phyloP scores from a whole-genome alignment of 2,329 filamentous ascomycete species.

The Stachybotrys elegans region DNA sequence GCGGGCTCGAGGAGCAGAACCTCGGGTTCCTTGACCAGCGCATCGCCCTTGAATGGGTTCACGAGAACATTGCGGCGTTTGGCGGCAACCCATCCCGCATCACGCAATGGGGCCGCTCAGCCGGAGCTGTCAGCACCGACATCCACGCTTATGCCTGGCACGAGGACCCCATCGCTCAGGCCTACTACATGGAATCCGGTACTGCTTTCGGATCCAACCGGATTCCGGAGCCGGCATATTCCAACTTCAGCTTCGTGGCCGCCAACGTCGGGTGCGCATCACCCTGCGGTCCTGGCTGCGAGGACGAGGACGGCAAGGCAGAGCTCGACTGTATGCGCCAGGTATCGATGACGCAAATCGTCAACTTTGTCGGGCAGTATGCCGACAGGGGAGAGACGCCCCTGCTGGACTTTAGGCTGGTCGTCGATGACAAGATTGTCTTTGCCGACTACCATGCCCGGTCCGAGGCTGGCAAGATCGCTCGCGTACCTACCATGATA shows the following conservation, averaged over 20 bases:
- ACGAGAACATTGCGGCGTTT: background rate
- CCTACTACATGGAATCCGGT: slow-evolving; percentile 35
- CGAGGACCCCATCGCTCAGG: slow-evolving; percentile 38
- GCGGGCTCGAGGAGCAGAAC: slow-evolving; percentile 33
- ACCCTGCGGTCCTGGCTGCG: slow-evolving; percentile 7
- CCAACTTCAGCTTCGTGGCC: slow-evolving; percentile 30
- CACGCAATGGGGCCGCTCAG: background rate
- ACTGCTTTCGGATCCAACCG: slow-evolving; percentile 26
- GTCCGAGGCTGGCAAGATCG: slow-evolving; percentile 16
- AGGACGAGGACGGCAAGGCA: slow-evolving; percentile 10
- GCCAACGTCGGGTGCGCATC: slow-evolving; percentile 25
- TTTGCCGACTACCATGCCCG: slow-evolving; percentile 25
- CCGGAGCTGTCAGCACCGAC: slow-evolving; percentile 22
- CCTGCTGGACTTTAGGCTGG: slow-evolving; percentile 16
- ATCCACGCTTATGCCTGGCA: slow-evolving; percentile 38
- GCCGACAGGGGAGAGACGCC: slow-evolving; percentile 13
- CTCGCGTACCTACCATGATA: slow-evolving; percentile 22
- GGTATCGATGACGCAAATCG: slow-evolving; percentile 22
- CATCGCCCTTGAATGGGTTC: background rate
- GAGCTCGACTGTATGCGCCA: slow-evolving; percentile 31
- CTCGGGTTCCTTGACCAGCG: background rate
- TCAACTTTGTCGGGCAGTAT: slow-evolving; percentile 26
- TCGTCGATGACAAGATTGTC: slow-evolving; percentile 22
- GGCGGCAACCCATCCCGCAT: background rate
- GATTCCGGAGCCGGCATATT: slow-evolving; percentile 16